Evolutionary conservation across 257 asterid species (phyloP), one percentile per base, ranked within the genome.

Genomic region (Parsonsia alboflavescens): DNA sequence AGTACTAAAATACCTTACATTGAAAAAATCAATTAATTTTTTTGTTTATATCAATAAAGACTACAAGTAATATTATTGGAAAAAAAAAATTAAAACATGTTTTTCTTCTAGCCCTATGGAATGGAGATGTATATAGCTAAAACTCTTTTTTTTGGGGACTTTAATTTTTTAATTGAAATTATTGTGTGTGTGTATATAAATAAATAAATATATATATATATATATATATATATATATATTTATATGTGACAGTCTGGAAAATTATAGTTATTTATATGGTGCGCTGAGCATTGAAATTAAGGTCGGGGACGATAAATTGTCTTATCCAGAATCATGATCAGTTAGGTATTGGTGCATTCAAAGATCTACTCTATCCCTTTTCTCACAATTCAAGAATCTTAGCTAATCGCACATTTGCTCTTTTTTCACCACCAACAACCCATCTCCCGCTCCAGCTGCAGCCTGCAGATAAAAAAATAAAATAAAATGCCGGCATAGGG

Each of bases 261-360:
- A 53, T n/a, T 41, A 6, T 42, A 12, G 2, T n/a, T 33, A 33
- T 33, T 0, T 24, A 73, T 24, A 22, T 26, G 36, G 9, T 33
- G 39, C 1, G 49, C 21, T 26, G 36, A 44, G 73, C 67, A 75
- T 54, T 68, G 39, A 68, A 75, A 45, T 7, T 45, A 45, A 39
- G 22, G 36, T 24, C 19, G 59, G 22, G 8, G 46, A 39, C 16
- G 36, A 39, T 21, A 52, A 41, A 54, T 54, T 39, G 70, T 45
- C 57, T 42, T 28, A 22, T 19, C 45, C 30, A 10, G 9, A 1
- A 10, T 73, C 73, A 75, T 13, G 21, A 2, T 2, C 24, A 12
- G 59, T 59, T 70, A 76, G 71, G 80, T 70, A 61, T 45, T 46
- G 41, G 54, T 36, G 75, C 80, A 76, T 69, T 76, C 62, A 69